phyloP scores from a whole-genome alignment of 345 rosid species.

The Eucalyptus guilfoylei region DNA sequence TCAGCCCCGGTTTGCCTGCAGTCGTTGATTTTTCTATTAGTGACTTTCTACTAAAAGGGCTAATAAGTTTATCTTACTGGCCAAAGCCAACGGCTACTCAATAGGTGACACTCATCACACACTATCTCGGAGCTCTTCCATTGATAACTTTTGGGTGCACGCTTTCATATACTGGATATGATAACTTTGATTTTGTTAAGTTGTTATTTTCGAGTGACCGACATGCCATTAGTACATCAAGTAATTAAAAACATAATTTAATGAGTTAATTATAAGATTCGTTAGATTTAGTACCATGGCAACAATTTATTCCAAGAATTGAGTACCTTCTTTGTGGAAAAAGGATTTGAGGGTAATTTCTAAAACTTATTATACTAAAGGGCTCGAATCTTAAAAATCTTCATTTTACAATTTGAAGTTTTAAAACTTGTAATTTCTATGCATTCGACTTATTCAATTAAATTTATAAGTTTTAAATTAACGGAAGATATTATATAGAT shows the following conservation, averaged over 20 bases:
- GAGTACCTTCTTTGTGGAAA: too few relatives aligned
- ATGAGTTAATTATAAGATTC: too few relatives aligned
- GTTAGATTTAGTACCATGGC: too few relatives aligned
- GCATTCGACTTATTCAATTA: not conserved
- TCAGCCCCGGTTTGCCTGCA: not conserved
- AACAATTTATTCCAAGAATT: too few relatives aligned
- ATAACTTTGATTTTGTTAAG: rapidly evolving
- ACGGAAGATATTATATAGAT: not conserved
- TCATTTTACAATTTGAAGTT: not conserved
- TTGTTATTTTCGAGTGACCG: rapidly evolving
- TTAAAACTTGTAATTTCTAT: rapidly evolving
- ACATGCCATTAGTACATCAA: rapidly evolving
- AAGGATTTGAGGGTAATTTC: not conserved
- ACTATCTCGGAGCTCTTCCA: too few relatives aligned
- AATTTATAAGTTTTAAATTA: not conserved
- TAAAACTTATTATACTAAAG: rapidly evolving
- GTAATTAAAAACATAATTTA: not conserved
- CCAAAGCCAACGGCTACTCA: not conserved
- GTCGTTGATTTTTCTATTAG: not conserved
- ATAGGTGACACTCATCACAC: not conserved
- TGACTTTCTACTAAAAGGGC: not conserved
- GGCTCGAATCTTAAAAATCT: rapidly evolving
- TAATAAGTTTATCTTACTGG: not conserved
- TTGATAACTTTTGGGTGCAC: too few relatives aligned
- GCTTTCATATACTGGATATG: rapidly evolving